phyloP scores from a whole-genome alignment of 2,329 filamentous ascomycete genomes.

The Lasiodiplodia sp. region DNA sequence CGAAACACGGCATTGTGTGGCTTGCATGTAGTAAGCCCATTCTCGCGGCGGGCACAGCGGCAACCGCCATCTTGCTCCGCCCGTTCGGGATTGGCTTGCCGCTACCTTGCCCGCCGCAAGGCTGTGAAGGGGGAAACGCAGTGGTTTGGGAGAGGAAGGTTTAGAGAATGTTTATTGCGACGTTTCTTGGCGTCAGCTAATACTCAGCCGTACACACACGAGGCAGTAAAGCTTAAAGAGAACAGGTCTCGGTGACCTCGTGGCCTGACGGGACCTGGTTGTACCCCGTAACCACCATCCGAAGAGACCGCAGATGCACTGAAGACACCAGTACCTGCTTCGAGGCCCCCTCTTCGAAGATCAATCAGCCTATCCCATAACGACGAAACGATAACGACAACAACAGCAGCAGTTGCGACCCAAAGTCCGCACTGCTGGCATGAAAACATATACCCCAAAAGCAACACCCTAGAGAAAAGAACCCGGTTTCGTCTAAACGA shows the following conservation, averaged over 20 bases:
- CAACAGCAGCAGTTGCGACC: not conserved
- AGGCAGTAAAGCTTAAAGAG: not conserved
- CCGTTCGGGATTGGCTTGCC: no score
- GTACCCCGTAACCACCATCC: not conserved
- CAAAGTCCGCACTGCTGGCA: not conserved
- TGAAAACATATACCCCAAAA: not conserved
- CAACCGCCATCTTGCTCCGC: no score
- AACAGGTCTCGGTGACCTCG: not conserved
- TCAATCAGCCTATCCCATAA: not conserved
- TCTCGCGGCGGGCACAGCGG: no score
- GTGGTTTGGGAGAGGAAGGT: no score
- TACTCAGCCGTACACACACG: not conserved
- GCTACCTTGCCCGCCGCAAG: no score
- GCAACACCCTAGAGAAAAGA: not conserved
- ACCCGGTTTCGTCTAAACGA: not conserved
- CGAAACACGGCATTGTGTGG: no score
- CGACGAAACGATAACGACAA: not conserved
- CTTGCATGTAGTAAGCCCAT: no score
- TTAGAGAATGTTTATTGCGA: not conserved
- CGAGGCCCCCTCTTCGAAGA: not conserved
- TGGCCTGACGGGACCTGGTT: not conserved
- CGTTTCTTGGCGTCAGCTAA: not conserved
- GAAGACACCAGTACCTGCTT: not conserved
- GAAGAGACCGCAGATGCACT: not conserved
- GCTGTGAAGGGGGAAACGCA: no score